phyloP scores from a whole-genome alignment of 2,329 filamentous ascomycete species.

The Ophiocordyceps robertsii region DNA sequence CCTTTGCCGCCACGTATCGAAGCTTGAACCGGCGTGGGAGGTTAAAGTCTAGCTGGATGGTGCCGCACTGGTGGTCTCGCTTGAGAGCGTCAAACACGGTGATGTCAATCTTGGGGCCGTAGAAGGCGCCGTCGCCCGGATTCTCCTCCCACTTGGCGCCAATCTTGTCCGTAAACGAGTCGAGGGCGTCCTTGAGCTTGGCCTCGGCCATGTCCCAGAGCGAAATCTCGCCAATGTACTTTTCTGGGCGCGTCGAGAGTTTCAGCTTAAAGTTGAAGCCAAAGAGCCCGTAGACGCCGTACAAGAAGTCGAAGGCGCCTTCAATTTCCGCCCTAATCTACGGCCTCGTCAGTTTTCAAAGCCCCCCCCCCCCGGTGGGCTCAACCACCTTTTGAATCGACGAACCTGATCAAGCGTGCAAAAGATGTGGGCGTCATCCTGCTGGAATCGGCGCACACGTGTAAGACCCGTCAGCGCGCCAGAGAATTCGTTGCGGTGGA shows the following conservation, averaged over 20 bases:
- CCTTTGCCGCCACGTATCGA: constrained; percentile 37
- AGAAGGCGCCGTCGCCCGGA: constrained; percentile 92
- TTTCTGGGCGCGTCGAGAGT: constrained; percentile 80
- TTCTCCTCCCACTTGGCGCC: constrained; percentile 77
- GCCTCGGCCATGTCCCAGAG: constrained; percentile 84
- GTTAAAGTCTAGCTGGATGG: constrained; percentile 90
- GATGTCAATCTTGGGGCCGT: constrained; percentile 97
- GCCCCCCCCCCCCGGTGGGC: too few relatives aligned
- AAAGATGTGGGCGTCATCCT: constrained; percentile 96
- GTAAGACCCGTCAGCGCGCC: constrained; percentile 85
- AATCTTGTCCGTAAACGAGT: constrained; percentile 51
- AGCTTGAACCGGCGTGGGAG: constrained; percentile 36
- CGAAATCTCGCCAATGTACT: constrained; percentile 72
- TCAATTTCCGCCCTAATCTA: constrained; percentile 43
- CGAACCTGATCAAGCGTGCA: constrained; percentile 37
- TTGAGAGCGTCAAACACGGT: constrained; percentile 80
- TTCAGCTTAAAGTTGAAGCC: constrained; percentile 73
- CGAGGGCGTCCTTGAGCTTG: constrained; percentile 65
- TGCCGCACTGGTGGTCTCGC: constrained; percentile 49
- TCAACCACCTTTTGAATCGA: neutral
- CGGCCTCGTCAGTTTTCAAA: neutral
- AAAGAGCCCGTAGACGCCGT: constrained; percentile 54
- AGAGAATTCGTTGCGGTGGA: constrained; percentile 91
- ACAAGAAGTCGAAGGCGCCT: constrained; percentile 76
- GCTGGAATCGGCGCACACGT: constrained; percentile 83